Evolutionary conservation across 257 asterid species (phyloP).

Genomic region (Nicotiana tomentosiformis): DNA sequence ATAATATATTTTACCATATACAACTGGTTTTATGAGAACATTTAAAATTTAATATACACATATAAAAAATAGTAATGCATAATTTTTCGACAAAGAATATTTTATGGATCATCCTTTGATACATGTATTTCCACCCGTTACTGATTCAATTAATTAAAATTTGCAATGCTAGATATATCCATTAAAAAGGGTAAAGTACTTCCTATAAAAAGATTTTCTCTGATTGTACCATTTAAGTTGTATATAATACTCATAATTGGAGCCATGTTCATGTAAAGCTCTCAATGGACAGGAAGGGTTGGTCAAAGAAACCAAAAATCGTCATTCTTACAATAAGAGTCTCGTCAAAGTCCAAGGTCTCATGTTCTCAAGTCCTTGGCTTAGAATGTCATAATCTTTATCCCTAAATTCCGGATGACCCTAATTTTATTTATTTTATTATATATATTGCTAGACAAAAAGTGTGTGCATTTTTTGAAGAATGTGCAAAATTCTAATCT

Average conservation of each 20-base stretch:
- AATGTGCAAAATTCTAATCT: conserved; percentile 63
- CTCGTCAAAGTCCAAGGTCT: conserved; percentile 37
- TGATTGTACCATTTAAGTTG: neutral
- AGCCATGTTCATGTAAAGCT: neutral
- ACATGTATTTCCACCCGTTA: neutral
- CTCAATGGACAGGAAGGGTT: neutral
- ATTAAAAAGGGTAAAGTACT: too few species aligned
- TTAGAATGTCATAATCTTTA: conserved; percentile 33
- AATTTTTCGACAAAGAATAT: too few species aligned
- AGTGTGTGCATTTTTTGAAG: conserved; percentile 51
- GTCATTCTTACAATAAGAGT: neutral
- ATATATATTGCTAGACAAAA: conserved; percentile 15
- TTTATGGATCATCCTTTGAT: neutral
- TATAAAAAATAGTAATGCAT: too few species aligned
- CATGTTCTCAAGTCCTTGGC: conserved; percentile 19
- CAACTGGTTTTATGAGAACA: too few species aligned
- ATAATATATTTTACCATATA: too few species aligned
- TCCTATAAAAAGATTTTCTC: neutral
- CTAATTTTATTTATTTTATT: conserved; percentile 22
- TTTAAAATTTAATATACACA: too few species aligned
- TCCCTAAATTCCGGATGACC: conserved; percentile 71
- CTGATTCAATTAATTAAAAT: neutral
- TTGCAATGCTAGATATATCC: neutral
- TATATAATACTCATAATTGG: neutral
- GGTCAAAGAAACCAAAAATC: conserved; percentile 19